Evolutionary conservation across 352 stramenopile species (phyloP).

Genomic region (Aphanomyces euteiches): DNA sequence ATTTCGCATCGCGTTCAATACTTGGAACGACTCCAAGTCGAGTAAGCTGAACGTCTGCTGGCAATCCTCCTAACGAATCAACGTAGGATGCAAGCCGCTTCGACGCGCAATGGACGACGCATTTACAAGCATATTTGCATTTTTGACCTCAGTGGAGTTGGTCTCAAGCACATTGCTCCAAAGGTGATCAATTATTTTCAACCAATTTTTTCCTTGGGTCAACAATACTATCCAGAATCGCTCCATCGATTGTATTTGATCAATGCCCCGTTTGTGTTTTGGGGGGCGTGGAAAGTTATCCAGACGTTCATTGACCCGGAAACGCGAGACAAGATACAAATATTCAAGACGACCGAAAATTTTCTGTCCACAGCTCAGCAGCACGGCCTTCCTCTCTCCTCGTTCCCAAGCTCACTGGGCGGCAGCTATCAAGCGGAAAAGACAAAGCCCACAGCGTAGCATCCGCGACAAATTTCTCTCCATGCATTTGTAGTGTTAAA

Average conservation of each 20-base stretch:
- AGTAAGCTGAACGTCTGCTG: constrained; percentile 43
- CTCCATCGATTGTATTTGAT: constrained; percentile 71
- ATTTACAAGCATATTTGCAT: constrained; percentile 84
- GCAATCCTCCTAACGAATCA: neutral
- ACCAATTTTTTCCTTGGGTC: constrained; percentile 66
- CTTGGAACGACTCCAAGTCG: constrained; percentile 77
- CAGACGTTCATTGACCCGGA: constrained; percentile 58
- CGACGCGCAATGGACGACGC: constrained; percentile 47
- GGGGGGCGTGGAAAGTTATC: constrained; percentile 76
- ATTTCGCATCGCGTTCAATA: constrained; percentile 63
- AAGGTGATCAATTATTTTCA: constrained; percentile 56
- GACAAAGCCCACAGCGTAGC: too few relatives aligned
- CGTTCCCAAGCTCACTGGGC: constrained; percentile 58
- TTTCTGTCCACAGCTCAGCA: constrained; percentile 55
- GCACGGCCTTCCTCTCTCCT: constrained; percentile 56
- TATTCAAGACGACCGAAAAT: constrained; percentile 61
- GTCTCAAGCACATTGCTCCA: constrained; percentile 58
- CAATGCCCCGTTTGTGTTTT: constrained; percentile 78
- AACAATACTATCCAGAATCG: constrained; percentile 76
- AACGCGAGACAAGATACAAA: constrained; percentile 76
- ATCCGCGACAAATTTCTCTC: too few relatives aligned
- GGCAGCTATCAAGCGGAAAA: constrained; percentile 38
- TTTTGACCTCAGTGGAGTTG: constrained; percentile 67
- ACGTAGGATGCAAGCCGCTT: constrained; percentile 42
- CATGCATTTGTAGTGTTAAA: too few relatives aligned